Base-by-base conservation (phyloP, 139 green algal genomes). In the Chlorella sp. region DNA sequence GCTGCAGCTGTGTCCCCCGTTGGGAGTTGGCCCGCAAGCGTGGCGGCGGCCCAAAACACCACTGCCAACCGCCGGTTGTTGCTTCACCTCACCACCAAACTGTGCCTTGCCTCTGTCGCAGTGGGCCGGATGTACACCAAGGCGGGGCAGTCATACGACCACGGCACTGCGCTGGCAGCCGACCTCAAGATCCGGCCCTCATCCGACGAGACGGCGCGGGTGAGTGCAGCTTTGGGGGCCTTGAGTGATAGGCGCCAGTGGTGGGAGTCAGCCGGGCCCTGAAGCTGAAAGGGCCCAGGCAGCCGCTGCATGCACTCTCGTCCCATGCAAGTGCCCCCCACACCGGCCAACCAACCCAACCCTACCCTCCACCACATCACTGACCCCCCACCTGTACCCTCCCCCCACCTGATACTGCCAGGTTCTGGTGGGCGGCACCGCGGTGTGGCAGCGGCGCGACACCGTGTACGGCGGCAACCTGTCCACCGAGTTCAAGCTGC, bases 381-480 rank as follows among this genome's bases (percentile, higher is more conserved):
- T 18, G 1, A 25, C 26, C 39, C n/a, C 47, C 3, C 28, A 13
- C 23, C 38, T n/a, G n/a, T n/a, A 34, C 16, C 18, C 26, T 2
- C 3, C 11, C 74, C 51, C 17, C 2, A 1, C 34, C 28, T 23
- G 39, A 6, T 51, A 9, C 44, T 6, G 9, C 44, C 74, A 89
- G 88, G 73, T 89, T n/a, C 78, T 94, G 3, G 32, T 94, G 39
- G 89, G 92, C 44, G 85, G 74, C 23, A 92, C 86, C 18, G 81
- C 89, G 34, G 94, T 97, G 87, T 86, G 92, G 68, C 95, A 94
- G 92, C 60, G 85, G 32, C 82, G 87, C 38, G 94, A 97, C 67
- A 38, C 91, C 36, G 87, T 89, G 21, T 76, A 95, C 17, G 94
- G 88, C 79, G 93, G 87, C 63, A 97, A 97, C 80, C 69, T 92